Evolutionary conservation across 805 yeast genomes (phyloP).

Genomic region (Candida ponderosae): DNA sequence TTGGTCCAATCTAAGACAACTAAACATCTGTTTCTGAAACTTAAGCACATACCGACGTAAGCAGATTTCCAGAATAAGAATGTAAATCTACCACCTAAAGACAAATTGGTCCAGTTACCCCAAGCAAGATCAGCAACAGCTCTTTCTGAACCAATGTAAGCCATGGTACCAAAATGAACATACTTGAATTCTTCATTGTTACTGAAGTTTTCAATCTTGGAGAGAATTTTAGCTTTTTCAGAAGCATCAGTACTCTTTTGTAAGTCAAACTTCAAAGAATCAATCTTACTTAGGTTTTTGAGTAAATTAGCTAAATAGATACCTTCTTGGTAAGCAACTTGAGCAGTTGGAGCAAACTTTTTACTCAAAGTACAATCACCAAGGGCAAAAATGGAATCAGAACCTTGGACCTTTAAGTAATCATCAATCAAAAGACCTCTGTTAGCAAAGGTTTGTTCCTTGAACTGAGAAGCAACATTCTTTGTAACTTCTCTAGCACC

Average conservation of each 20-base stretch:
- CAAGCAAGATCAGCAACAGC: constrained; percentile 89
- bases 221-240: constrained; percentile 25
- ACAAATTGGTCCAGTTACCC: constrained; percentile 73
- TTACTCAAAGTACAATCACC: constrained; percentile 92
- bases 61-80: constrained; percentile 94
- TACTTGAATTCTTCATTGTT: constrained; percentile 62
- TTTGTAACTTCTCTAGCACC: constrained; percentile 74
- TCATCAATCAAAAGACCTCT: constrained; percentile 88
- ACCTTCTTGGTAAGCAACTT: constrained; percentile 95
- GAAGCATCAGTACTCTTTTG: constrained; percentile 27
- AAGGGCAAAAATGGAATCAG: constrained; percentile 67
- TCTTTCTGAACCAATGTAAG: constrained; percentile 87
- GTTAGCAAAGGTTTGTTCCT: constrained; percentile 76
- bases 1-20: constrained; percentile 87
- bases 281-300: constrained; percentile 55
- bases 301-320: constrained; percentile 68
- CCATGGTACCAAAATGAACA: constrained; percentile 87
- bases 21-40: constrained; percentile 80
- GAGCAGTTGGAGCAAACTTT: constrained; percentile 92
- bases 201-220: constrained; percentile 32
- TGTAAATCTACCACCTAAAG: constrained; percentile 80
- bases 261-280: constrained; percentile 41
- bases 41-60: constrained; percentile 85
- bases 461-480: constrained; percentile 58
- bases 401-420: constrained; percentile 73